A percentile compares a stretch with the other conserved stretches of the same genome.
These are phyloP conservation scores for Pichia sp. DNA, from an alignment of 1,139 yeast species.

Conservation along the genomic window DNA sequence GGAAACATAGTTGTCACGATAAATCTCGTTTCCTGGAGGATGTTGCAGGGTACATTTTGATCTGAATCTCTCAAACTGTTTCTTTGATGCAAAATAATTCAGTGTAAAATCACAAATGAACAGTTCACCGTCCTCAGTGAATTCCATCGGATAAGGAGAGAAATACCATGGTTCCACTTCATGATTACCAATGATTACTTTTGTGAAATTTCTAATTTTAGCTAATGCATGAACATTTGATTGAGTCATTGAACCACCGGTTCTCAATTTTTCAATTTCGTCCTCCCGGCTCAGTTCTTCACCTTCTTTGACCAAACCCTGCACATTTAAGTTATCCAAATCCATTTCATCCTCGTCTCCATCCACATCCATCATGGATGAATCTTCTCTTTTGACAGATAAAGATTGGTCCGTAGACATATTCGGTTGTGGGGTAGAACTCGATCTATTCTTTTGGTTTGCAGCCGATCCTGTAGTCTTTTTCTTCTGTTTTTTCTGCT, in stretches of 20 bases:
- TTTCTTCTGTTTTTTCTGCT: slow-evolving; percentile 39
- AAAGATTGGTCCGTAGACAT: slow-evolving; percentile 3
- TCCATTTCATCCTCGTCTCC: slow-evolving; percentile 67
- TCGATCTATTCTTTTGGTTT: slow-evolving; percentile 4
- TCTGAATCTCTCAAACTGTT: slow-evolving; percentile 89
- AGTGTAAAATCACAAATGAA: slow-evolving; percentile 90
- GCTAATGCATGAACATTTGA: slow-evolving; percentile 70
- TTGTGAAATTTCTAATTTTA: slow-evolving; percentile 73
- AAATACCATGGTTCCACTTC: slow-evolving; percentile 98
- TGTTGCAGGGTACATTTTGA: slow-evolving; percentile 79
- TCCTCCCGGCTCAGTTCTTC: slow-evolving; percentile 79
- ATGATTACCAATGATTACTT: slow-evolving; percentile 78
- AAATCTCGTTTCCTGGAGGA: slow-evolving; percentile 98
- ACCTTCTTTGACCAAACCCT: slow-evolving; percentile 59
- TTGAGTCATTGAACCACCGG: slow-evolving; percentile 96
- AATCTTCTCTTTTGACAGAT: slow-evolving; percentile 4
- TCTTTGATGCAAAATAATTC: slow-evolving; percentile 78
- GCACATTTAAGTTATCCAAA: slow-evolving; percentile 76
- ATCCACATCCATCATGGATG: slow-evolving; percentile 1
- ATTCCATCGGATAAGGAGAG: slow-evolving; percentile 91
- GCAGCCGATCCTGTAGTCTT: slow-evolving; percentile 20
- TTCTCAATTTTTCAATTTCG: slow-evolving; percentile 84
- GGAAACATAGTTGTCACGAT: slow-evolving; percentile 73
- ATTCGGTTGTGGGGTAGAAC: slow-evolving; percentile 3
- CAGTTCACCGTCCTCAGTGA: slow-evolving; percentile 83